Conservation (phyloP, 306 rosid species). For the Abrus pulchellus region DNA sequence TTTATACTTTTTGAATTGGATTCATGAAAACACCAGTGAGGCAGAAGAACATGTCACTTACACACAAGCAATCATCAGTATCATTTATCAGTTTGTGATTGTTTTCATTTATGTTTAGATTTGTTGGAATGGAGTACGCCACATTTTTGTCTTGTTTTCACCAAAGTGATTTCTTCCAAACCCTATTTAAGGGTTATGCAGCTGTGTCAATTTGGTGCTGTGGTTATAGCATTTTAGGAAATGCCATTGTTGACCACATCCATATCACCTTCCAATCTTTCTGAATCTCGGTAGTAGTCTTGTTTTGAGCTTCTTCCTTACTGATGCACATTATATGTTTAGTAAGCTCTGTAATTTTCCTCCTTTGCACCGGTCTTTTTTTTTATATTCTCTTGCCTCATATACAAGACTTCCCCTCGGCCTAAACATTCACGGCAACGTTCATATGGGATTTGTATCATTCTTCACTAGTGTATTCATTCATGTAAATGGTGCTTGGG, state of each 20-base stretch:
- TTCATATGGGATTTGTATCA: constrained; percentile 26
- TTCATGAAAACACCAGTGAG: neutral
- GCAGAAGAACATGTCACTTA: constrained; percentile 23
- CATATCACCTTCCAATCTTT: constrained; percentile 1
- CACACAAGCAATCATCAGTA: constrained; percentile 9
- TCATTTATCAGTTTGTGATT: neutral
- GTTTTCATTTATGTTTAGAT: neutral
- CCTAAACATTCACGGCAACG: constrained; percentile 31
- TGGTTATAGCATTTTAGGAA: constrained; percentile 13
- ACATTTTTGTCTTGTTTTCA: neutral
- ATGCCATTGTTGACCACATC: neutral
- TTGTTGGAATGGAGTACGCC: constrained; percentile 1
- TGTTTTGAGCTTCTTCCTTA: neutral
- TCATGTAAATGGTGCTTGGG: constrained; percentile 21
- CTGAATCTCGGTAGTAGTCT: constrained; percentile 2
- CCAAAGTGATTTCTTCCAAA: constrained; percentile 15
- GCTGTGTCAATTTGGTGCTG: neutral
- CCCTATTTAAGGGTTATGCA: constrained; percentile 8
- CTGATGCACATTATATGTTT: neutral
- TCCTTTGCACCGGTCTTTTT: constrained; percentile 17
- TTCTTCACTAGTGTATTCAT: constrained; percentile 5
- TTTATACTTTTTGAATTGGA: constrained; percentile 23
- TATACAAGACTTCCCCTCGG: neutral
- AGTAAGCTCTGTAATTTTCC: constrained; percentile 23
- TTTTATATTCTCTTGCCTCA: constrained; percentile 7